These are phyloP conservation scores for Phytopythium boreale DNA, from an alignment of 352 stramenopile genomes.

Conservation along the genomic window DNA sequence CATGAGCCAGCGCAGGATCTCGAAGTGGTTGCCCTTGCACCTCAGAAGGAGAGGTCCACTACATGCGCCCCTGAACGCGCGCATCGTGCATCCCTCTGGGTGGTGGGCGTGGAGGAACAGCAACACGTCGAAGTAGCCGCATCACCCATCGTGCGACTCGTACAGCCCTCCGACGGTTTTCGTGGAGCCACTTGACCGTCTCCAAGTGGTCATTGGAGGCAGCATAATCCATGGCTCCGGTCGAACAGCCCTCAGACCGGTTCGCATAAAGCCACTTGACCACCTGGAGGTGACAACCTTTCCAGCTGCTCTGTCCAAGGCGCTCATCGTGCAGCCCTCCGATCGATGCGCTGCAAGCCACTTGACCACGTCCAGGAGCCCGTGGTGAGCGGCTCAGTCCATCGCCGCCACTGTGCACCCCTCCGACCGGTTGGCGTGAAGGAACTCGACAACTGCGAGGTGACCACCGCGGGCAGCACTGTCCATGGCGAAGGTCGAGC, in stretches of 20 bases:
- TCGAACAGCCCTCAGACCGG: slow-evolving; percentile 13
- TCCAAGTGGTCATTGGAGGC: slow-evolving; percentile 13
- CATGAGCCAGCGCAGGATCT: neutral
- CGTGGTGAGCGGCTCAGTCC: neutral
- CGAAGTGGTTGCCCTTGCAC: neutral
- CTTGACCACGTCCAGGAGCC: slow-evolving; percentile 11
- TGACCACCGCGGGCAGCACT: slow-evolving; percentile 9
- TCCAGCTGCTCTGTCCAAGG: neutral
- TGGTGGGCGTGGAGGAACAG: slow-evolving; percentile 15
- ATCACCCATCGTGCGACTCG: slow-evolving; percentile 11
- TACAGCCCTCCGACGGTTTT: slow-evolving; percentile 10
- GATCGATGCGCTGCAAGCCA: neutral
- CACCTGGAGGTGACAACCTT: slow-evolving; percentile 8
- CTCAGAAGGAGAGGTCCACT: neutral
- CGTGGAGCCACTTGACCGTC: slow-evolving; percentile 14
- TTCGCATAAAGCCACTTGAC: slow-evolving; percentile 16
- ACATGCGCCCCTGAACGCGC: neutral
- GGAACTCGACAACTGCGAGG: slow-evolving; percentile 9
- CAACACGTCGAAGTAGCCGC: slow-evolving; percentile 13
- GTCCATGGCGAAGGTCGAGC: slow-evolving; percentile 12
- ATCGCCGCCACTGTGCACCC: slow-evolving; percentile 5
- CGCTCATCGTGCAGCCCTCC: neutral
- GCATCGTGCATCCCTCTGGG: neutral
- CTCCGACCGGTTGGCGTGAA: slow-evolving; percentile 17
- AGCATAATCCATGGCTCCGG: slow-evolving; percentile 8